A percentile compares a stretch with the other conserved stretches of the same genome.
phyloP scores from a whole-genome alignment of 2,329 filamentous ascomycete genomes.

The Alternaria sp. region DNA sequence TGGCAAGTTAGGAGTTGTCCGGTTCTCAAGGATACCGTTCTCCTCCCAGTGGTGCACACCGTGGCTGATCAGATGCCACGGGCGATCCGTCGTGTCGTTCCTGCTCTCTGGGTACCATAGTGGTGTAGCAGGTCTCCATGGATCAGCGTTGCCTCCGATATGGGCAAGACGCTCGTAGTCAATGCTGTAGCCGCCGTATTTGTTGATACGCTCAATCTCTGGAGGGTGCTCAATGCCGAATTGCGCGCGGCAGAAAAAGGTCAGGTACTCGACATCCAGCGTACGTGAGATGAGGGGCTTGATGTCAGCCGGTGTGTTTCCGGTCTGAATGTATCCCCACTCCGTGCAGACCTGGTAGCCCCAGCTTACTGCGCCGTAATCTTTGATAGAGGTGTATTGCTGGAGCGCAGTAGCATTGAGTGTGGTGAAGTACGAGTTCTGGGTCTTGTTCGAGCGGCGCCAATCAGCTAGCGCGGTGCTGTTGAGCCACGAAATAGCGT shows the following conservation, averaged over 20 bases:
- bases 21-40: conserved; percentile 70
- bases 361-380: conserved; percentile 56
- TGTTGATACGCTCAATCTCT: conserved; percentile 73
- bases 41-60: conserved; percentile 86
- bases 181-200: conserved; percentile 76
- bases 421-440: conserved; percentile 62
- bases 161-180: conserved; percentile 78
- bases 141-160: conserved; percentile 79
- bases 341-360: conserved; percentile 62
- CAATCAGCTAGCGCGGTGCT: conserved; percentile 55
- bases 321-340: conserved; percentile 83
- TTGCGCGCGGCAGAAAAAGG: conserved; percentile 68
- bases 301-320: conserved; percentile 70
- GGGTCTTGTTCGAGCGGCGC: conserved; percentile 42
- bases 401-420: conserved; percentile 55
- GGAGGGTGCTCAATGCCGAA: conserved; percentile 75
- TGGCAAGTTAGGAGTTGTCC: conserved; percentile 67
- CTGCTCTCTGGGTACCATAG: conserved; percentile 70
- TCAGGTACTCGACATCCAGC: conserved; percentile 69
- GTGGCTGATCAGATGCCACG: conserved; percentile 75
- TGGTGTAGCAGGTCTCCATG: conserved; percentile 78
- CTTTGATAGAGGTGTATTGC: conserved; percentile 25
- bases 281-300: conserved; percentile 76
- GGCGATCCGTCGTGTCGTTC: conserved; percentile 69
- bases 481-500: conserved; percentile 65